Evolutionary conservation across 352 stramenopile genomes (phyloP), one percentile per base, ranked within the genome.

Genomic region (Phytophthora pluvialis): DNA sequence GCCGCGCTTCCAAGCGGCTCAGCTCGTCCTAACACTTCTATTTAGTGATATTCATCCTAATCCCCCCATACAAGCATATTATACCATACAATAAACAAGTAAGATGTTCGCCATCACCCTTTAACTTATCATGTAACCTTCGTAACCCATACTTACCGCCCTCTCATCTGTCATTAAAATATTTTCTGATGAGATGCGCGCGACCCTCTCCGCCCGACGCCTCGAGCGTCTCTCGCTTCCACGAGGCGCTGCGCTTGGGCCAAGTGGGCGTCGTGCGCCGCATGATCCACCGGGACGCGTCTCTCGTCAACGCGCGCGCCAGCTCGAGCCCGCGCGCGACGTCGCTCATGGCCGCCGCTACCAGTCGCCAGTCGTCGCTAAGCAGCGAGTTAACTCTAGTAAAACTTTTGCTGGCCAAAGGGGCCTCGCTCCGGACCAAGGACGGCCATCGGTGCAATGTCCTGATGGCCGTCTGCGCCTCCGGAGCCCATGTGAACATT

Each of bases 381-480:
- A 60, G 54, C 45, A 45, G 15, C n/a, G 44, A 29, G 21, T 29
- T 53, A 49, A 55, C n/a, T 36, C 44, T 71, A 47, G 28, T 71
- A 31, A 56, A 77, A 45, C 50, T 77, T 26, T 47, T 77, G 11
- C 21, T 73, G 28, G 45, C 28, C 11, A 68, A 77, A 38, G 70
- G 70, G 8, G 70, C 70, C 15, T 72, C 55, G 15, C 60, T 77
- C 3, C 28, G 57, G 8, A 72, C 64, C 32, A 64, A 69, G 29
- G 64, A 77, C 56, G 60, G 65, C 49, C 70, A 57, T 32, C 54
- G 56, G 0, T 45, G 55, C 5, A 53, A 63, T 35, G 51, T 63
- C 31, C 52, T 77, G 29, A 70, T 74, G 64, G 59, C 57, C 38
- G 55, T 54, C 40, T 77, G 70, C 36, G 64, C 54, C 46, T 50